Evolutionary conservation across 192 early-diverging fungal species (phyloP).

Genomic region (Rhizophlyctis rosea): DNA sequence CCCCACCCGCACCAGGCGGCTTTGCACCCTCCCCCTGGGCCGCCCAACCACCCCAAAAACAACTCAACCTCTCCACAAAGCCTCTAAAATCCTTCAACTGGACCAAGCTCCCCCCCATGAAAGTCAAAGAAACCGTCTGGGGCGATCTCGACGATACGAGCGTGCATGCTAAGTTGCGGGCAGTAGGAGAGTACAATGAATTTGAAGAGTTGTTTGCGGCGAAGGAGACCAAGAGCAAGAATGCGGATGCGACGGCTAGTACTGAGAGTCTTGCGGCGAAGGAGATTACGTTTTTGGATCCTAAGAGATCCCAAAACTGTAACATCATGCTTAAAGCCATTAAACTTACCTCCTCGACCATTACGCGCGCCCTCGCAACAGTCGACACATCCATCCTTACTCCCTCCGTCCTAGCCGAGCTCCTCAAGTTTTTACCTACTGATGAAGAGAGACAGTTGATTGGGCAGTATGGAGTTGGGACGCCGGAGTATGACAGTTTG

Average conservation of each 20-base stretch:
- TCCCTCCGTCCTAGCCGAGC: slow-evolving; percentile 35
- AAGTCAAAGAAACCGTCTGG: slow-evolving; percentile 49
- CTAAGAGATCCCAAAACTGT: slow-evolving; percentile 42
- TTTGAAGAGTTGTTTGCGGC: slow-evolving; percentile 54
- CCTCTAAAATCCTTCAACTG: slow-evolving; percentile 56
- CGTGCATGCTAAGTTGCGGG: slow-evolving; percentile 35
- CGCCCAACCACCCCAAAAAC: slow-evolving; percentile 31
- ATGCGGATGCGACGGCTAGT: slow-evolving; percentile 14
- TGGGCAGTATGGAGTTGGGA: slow-evolving; percentile 45
- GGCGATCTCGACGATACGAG: slow-evolving; percentile 40
- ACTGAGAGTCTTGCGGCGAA: slow-evolving; percentile 32
- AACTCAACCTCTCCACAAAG: slow-evolving; percentile 45
- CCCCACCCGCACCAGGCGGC: background rate
- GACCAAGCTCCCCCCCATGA: slow-evolving; percentile 49
- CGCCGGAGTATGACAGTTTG: slow-evolving; percentile 38
- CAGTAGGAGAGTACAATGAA: slow-evolving; percentile 33
- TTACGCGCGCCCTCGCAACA: slow-evolving; percentile 35
- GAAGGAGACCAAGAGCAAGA: slow-evolving; percentile 32
- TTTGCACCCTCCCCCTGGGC: slow-evolving; percentile 5
- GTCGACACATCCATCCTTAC: slow-evolving; percentile 33
- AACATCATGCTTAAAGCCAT: slow-evolving; percentile 49
- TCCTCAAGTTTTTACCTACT: slow-evolving; percentile 48
- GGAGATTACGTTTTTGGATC: slow-evolving; percentile 50
- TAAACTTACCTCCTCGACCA: slow-evolving; percentile 37
- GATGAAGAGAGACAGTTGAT: slow-evolving; percentile 41